Base-by-base conservation (phyloP, 2,329 filamentous ascomycete genomes). In the Exserohilum rostratum region DNA sequence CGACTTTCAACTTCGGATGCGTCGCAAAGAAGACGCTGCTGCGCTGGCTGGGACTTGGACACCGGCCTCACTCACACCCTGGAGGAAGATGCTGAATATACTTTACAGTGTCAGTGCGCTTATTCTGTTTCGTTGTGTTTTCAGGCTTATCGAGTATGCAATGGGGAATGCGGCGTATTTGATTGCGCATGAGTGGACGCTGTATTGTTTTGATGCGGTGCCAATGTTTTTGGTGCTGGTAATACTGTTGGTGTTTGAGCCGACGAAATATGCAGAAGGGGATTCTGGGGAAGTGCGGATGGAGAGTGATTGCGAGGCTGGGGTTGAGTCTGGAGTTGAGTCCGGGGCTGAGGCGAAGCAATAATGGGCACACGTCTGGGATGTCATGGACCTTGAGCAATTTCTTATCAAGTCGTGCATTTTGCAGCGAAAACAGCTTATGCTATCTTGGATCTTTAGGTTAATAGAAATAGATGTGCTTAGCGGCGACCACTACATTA, bases 131-230 rank as follows among this genome's bases (percentile, higher is more conserved):
- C 77, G 83, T 33, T 80, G 75, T 31, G 62, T 81, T 1, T 83
- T 83, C 55, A 77, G 83, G 29, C 68, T 84, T 18, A 67, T 79
- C 7, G 82, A 85, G 67, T 85, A 82, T 57, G 60, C 73, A 0
- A 71, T 78, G 66, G 82, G 82, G 0, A 75, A 78, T 35, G 66
- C 74, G 15, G 78, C 80, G 1, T 78, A 76, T 48, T 62, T 84
- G 17, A 72, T 82, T 33, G 58, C 64, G 12, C 73, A 77, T 34
- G 81, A 83, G 68, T 72, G 73, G 47, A 80, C 71, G 20, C 52
- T 81, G 4, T 82, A 82, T 59, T 68, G 78, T 15, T 80, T 83
- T 50, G 80, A 83, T 69, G 76, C 79, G 6, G 55, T 71, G 2
- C 70, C 79, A 13, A 81, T 81, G 79, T 64, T 76, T 31, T 9